Evolutionary conservation across 306 rosid species (phyloP).

Genomic region (Lathyrus aphaca): DNA sequence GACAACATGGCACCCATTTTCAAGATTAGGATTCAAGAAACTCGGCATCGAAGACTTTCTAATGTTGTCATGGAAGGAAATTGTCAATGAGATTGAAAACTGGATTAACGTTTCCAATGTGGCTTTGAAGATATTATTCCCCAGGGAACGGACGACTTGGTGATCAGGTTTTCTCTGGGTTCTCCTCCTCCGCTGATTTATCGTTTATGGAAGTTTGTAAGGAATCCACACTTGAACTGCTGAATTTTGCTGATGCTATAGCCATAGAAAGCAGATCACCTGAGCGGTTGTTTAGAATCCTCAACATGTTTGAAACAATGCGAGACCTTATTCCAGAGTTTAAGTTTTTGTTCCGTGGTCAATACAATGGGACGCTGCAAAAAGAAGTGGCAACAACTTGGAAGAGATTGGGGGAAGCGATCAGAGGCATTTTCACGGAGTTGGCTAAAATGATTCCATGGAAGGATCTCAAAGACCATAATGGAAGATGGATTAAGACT

Average conservation of each 20-base stretch:
- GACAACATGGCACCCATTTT: no score
- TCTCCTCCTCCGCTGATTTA: constrained; percentile 68
- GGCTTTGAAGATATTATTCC: constrained; percentile 73
- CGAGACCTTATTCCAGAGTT: constrained; percentile 77
- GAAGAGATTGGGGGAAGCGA: constrained; percentile 71
- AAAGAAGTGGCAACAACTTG: constrained; percentile 47
- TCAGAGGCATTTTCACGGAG: not conserved
- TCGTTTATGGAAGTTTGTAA: constrained; percentile 91
- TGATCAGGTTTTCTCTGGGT: constrained; percentile 71
- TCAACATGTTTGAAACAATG: constrained; percentile 77
- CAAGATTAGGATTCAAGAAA: no score
- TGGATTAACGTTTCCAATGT: no score
- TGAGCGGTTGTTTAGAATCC: constrained; percentile 67
- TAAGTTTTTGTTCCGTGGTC: constrained; percentile 60
- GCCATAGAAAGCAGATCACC: constrained; percentile 80
- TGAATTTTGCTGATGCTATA: constrained; percentile 75
- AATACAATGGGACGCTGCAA: constrained; percentile 38
- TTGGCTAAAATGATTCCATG: constrained; percentile 46
- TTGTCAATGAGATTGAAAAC: no score
- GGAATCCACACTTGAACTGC: constrained; percentile 66
- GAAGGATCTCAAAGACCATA: no score
- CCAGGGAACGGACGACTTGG: constrained; percentile 74
- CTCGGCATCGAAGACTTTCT: no score
- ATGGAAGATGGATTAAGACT: no score
- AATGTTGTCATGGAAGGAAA: no score